Evolutionary conservation across 148 eudicot species (phyloP), one percentile per base, ranked within the genome.

Genomic region (Salicornia ramosissima): DNA sequence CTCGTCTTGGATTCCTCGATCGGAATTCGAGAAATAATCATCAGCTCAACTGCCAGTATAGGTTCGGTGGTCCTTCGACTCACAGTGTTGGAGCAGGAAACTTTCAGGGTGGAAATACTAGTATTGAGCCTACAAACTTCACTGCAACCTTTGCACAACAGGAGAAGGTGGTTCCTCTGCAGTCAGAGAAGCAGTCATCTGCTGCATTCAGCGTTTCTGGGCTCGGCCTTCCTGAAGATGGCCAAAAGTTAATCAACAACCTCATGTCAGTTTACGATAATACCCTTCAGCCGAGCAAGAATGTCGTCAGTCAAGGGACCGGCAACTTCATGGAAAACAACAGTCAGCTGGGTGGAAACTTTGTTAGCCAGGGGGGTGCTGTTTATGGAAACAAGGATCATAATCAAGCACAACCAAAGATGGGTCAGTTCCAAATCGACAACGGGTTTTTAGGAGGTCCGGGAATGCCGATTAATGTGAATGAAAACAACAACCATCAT

Each of bases 11-110:
- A 18, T 86, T 86, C 52, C 66, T 60, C 14, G 86, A 86, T 67
- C 73, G 89, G 73, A 71, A 72, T 65, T 81, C 81, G 0, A 77
- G 89, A 58, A 79, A 83, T 72, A 83, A 83, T 73, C 89, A 86
- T 53, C 82, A 83, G 68, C 10, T 81, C 53, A 77, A 21, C 74
- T 86, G 89, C 68, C 83, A 76, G 1, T 81, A 43, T 65, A 69
- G 77, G 59, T 68, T 33, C 40, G 40, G 40, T 57, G 56, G 47
- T 57, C 5, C 65, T 61, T 53, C 78, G n/a, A 29, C 75, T 68
- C 79, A 49, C 19, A 77, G 76, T 54, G 74, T 71, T n/a, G 73
- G 79, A 66, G 74, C 74, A 24, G 49, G 75, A 43, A 71, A 65
- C 71, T 74, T 75, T 24, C 71, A 33, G 57, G 50, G 67, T 5